Conservation (phyloP, 176 grass and related monocot genomes). For the Carex kokanica region DNA sequence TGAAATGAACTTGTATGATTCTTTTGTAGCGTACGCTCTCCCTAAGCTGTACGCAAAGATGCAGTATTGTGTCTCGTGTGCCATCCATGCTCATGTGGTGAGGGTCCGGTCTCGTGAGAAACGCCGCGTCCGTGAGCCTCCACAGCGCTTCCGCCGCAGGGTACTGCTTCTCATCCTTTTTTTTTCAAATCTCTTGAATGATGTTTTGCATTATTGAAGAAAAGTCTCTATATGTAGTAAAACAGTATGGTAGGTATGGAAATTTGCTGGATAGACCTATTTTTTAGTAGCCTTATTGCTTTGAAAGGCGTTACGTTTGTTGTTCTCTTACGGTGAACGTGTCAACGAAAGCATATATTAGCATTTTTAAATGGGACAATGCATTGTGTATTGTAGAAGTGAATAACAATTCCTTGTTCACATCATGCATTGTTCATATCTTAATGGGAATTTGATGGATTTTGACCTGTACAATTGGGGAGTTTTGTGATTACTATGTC, state of each 20-base stretch:
- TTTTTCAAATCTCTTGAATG: not conserved
- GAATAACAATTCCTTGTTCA: no score
- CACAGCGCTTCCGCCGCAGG: conserved; percentile 57
- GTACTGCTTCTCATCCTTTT: conserved; percentile 25
- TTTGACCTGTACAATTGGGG: no score
- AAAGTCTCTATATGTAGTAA: not conserved
- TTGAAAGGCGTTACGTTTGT: no score
- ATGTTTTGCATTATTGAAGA: not conserved
- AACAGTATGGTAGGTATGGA: no score
- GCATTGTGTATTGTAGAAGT: no score
- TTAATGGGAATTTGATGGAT: no score
- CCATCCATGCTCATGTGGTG: conserved; percentile 58
- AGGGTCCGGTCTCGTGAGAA: conserved; percentile 58
- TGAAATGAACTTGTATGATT: not conserved
- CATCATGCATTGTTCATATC: no score
- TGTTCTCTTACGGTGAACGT: no score
- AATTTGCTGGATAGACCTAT: not conserved
- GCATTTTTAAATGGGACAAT: no score
- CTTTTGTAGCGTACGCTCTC: conserved; percentile 53
- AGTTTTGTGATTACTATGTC: no score
- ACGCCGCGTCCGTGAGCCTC: conserved; percentile 57
- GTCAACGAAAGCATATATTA: no score
- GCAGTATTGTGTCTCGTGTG: conserved; percentile 67
- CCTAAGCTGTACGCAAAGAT: conserved; percentile 75
- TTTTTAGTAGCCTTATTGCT: not conserved